Evolutionary conservation across 352 stramenopile genomes (phyloP).

Genomic region (Phytophthora brassicae): DNA sequence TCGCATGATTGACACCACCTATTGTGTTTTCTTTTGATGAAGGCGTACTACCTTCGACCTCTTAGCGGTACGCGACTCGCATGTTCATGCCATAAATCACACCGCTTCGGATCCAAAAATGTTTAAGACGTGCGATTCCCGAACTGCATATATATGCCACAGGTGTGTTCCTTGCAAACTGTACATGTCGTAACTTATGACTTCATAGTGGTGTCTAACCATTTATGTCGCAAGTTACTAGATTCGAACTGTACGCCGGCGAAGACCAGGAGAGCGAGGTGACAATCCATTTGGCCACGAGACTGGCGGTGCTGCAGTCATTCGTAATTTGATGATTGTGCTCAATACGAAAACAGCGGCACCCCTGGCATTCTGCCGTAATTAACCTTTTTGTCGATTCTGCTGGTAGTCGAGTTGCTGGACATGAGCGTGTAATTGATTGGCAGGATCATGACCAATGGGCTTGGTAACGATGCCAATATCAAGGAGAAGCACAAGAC

Average conservation of each 20-base stretch:
- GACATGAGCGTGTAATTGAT: slow-evolving; percentile 12
- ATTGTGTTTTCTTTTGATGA: not conserved
- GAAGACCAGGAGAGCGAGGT: too few relatives aligned
- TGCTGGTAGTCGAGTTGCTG: slow-evolving; percentile 9
- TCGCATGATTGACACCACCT: not conserved
- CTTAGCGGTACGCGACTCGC: too few relatives aligned
- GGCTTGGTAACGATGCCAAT: not conserved
- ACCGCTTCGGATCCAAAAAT: slow-evolving; percentile 20
- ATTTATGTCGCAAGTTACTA: too few relatives aligned
- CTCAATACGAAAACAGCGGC: not conserved
- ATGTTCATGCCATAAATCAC: too few relatives aligned
- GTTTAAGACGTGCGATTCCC: too few relatives aligned
- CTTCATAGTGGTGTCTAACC: too few relatives aligned
- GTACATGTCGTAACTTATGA: too few relatives aligned
- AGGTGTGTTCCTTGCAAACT: too few relatives aligned
- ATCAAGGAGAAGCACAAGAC: not conserved
- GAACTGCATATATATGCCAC: too few relatives aligned
- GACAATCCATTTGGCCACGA: too few relatives aligned
- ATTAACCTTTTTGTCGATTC: slow-evolving; percentile 13
- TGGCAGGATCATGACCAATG: slow-evolving; percentile 4
- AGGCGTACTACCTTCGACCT: too few relatives aligned
- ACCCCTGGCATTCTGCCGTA: slow-evolving; percentile 1
- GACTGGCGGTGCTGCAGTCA: not conserved
- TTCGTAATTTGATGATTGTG: not conserved
- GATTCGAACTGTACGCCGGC: too few relatives aligned